phyloP scores from a whole-genome alignment of 768 basidiomycete genomes.

The Hydnomerulius pinastri region DNA sequence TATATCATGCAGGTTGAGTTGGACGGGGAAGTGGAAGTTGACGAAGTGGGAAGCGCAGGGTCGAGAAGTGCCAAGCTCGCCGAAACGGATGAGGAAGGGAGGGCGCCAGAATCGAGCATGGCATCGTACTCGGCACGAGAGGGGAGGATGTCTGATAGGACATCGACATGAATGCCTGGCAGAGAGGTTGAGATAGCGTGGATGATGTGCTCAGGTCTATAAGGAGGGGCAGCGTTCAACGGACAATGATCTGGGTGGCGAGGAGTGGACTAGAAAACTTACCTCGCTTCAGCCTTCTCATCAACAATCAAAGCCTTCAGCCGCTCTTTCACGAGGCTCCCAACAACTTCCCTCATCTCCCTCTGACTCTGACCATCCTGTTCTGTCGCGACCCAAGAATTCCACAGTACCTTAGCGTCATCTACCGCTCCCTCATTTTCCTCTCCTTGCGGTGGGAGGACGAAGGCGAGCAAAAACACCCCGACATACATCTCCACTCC shows the following conservation, averaged over 20 bases:
- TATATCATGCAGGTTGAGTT: constrained; percentile 40
- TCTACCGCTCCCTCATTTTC: constrained; percentile 11
- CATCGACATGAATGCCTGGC: constrained; percentile 39
- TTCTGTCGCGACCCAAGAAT: constrained; percentile 21
- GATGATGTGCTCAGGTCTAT: constrained; percentile 51
- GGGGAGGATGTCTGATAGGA: constrained; percentile 56
- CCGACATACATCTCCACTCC: constrained; percentile 22
- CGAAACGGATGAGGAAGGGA: constrained; percentile 50
- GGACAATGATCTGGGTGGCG: constrained; percentile 29
- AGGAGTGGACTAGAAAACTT: constrained; percentile 30
- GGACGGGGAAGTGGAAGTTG: constrained; percentile 19
- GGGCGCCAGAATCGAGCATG: constrained; percentile 40
- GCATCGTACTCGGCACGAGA: constrained; percentile 44
- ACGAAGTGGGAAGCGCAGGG: constrained; percentile 52
- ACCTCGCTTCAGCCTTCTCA: constrained; percentile 33
- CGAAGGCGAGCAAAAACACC: constrained; percentile 23
- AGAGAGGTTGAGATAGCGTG: constrained; percentile 35
- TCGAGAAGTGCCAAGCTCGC: constrained; percentile 62
- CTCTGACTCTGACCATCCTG: constrained; percentile 12
- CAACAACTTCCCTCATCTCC: constrained; percentile 26
- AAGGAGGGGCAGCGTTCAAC: background rate
- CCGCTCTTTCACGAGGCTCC: constrained; percentile 41
- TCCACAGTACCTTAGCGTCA: constrained; percentile 35
- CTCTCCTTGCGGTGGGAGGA: constrained; percentile 15
- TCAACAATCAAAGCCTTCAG: constrained; percentile 46